These are phyloP conservation scores for Pelargonium australe DNA, from an alignment of 441 rosid genomes.

Conservation along the genomic window DNA sequence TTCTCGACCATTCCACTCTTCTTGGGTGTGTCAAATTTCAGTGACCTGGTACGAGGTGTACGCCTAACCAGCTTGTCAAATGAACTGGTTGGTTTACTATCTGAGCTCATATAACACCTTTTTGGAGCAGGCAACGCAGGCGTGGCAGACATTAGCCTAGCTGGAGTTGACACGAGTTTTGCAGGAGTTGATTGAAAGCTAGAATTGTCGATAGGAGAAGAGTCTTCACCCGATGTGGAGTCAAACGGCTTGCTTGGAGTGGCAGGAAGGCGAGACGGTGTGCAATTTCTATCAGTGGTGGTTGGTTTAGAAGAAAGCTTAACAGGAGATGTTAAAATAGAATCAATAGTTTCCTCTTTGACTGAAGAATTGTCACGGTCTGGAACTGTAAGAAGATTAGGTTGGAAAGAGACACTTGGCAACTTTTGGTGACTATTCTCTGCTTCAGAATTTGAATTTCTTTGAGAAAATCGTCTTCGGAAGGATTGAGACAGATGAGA, in stretches of 20 bases:
- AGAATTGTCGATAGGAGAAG: conserved; percentile 27
- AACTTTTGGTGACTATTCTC: conserved; percentile 5
- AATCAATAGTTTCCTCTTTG: conserved; percentile 17
- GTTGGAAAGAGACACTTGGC: conserved; percentile 15
- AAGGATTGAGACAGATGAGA: conserved; percentile 41
- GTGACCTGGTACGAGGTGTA: conserved; percentile 46
- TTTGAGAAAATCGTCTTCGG: conserved; percentile 39
- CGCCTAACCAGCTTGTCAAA: conserved; percentile 55
- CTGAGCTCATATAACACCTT: conserved; percentile 50
- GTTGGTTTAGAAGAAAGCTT: conserved; percentile 18
- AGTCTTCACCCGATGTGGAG: conserved; percentile 16
- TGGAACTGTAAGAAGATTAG: conserved; percentile 17
- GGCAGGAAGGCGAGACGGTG: conserved; percentile 25
- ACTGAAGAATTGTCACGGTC: conserved; percentile 16
- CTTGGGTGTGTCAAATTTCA: conserved; percentile 50
- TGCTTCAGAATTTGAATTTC: conserved; percentile 8
- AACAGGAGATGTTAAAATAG: conserved; percentile 18
- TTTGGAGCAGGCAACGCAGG: conserved; percentile 34
- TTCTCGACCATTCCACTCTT: conserved; percentile 25
- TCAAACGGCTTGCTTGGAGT: conserved; percentile 37
- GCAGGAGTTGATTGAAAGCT: conserved; percentile 47
- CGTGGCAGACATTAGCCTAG: conserved; percentile 39
- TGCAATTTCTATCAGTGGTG: background rate
- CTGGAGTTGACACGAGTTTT: conserved; percentile 43
- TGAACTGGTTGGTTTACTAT: conserved; percentile 33